phyloP scores from a whole-genome alignment of 1,139 yeast genomes.

The Candida pseudoviswanathii region DNA sequence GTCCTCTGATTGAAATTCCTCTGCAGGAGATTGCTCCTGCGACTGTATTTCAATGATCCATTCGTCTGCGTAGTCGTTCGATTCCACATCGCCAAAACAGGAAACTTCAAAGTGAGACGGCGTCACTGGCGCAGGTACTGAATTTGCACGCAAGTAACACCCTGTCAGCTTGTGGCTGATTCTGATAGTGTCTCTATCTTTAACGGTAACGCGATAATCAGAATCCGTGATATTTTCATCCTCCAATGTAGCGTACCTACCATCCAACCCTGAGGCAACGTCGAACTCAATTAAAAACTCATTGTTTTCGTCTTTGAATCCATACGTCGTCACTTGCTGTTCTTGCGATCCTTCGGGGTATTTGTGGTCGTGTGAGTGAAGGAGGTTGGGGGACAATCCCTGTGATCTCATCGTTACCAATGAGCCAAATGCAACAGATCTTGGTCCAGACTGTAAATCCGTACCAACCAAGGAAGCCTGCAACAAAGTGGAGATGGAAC shows the following conservation, averaged over 20 bases:
- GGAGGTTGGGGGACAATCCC: constrained; percentile 67
- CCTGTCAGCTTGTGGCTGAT: constrained; percentile 55
- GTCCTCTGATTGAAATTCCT: constrained; percentile 43
- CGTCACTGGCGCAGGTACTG: constrained; percentile 56
- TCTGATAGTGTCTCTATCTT: constrained; percentile 58
- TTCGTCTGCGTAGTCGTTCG: constrained; percentile 66
- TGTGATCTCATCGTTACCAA: constrained; percentile 68
- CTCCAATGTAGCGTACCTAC: constrained; percentile 33
- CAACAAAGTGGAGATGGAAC: constrained; percentile 68
- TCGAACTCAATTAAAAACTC: constrained; percentile 58
- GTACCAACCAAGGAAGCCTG: constrained; percentile 67
- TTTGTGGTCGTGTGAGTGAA: constrained; percentile 68
- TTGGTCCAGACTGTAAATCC: constrained; percentile 56
- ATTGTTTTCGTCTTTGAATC: constrained; percentile 70
- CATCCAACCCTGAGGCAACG: constrained; percentile 21
- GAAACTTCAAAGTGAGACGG: constrained; percentile 61
- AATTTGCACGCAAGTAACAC: constrained; percentile 65
- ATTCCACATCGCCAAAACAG: constrained; percentile 59
- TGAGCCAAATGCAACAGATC: constrained; percentile 65
- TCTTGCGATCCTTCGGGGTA: constrained; percentile 78
- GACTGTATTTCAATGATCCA: constrained; percentile 70
- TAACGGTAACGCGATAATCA: constrained; percentile 24
- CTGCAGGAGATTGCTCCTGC: constrained; percentile 57
- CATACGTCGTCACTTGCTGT: constrained; percentile 76
- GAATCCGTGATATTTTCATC: constrained; percentile 30